Evolutionary conservation across 805 yeast species (phyloP).

Genomic region (Suhomyces tanzawaensis): DNA sequence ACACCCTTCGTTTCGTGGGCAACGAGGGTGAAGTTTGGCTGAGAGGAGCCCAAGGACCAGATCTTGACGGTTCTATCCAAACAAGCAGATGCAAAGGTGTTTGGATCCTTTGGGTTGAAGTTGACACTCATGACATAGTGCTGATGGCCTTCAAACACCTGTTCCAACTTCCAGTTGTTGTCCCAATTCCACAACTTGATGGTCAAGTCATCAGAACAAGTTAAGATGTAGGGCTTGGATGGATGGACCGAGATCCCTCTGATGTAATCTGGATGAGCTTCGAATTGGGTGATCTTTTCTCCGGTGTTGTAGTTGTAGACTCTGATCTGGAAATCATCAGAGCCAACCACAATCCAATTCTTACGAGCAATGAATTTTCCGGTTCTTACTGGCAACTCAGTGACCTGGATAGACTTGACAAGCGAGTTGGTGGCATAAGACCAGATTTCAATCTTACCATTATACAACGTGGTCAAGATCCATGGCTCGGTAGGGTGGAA

Average conservation of each 20-base stretch:
- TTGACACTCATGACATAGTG: constrained; percentile 94
- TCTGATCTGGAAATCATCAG: constrained; percentile 92
- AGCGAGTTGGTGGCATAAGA: constrained; percentile 82
- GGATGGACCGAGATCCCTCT: constrained; percentile 95
- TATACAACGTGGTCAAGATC: constrained; percentile 87
- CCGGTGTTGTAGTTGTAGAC: constrained; percentile 95
- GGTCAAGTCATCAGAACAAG: constrained; percentile 89
- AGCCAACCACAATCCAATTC: constrained; percentile 95
- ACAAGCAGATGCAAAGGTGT: constrained; percentile 96
- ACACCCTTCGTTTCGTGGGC: constrained; percentile 95
- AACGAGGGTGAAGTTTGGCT: constrained; percentile 85
- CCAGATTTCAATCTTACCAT: constrained; percentile 92
- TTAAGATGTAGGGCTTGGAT: constrained; percentile 80
- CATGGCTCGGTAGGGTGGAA: constrained; percentile 98
- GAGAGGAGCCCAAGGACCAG: constrained; percentile 87
- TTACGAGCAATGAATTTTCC: constrained; percentile 94
- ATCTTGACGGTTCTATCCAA: constrained; percentile 94
- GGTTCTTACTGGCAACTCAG: constrained; percentile 95
- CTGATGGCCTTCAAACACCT: constrained; percentile 90
- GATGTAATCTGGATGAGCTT: constrained; percentile 97
- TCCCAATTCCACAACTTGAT: constrained; percentile 98
- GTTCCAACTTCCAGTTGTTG: constrained; percentile 83
- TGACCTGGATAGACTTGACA: constrained; percentile 87
- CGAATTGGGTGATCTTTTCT: constrained; percentile 91
- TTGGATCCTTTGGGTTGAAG: constrained; percentile 96